phyloP scores from a whole-genome alignment of 2,329 filamentous ascomycete species.

The Beauveria sp. region DNA sequence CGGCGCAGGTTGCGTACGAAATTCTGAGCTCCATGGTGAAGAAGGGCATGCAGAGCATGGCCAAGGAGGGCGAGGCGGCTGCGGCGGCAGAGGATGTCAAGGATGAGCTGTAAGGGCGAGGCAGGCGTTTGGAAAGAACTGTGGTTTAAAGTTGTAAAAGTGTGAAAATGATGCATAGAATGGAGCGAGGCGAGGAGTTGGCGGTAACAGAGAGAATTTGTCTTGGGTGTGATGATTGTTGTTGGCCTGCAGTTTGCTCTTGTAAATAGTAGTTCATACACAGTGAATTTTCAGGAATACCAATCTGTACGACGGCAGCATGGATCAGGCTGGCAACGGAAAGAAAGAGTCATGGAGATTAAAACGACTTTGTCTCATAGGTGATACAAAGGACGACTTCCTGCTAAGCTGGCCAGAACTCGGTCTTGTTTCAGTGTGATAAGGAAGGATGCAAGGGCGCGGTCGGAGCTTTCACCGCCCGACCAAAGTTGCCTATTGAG shows the following conservation, averaged over 20 bases:
- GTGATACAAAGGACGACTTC: neutral
- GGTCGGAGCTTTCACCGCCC: constrained; percentile 11
- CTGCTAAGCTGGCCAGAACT: neutral
- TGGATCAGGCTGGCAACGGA: neutral
- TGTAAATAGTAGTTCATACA: neutral
- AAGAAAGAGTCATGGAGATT: neutral
- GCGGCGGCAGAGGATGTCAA: constrained; percentile 16
- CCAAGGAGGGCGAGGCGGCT: constrained; percentile 23
- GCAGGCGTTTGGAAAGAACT: neutral
- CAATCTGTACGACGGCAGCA: too few relatives aligned
- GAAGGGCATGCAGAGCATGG: constrained; percentile 33
- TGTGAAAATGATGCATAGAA: neutral
- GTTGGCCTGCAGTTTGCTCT: neutral
- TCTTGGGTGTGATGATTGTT: neutral
- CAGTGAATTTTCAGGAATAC: neutral
- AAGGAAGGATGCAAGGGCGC: neutral
- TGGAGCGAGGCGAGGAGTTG: neutral
- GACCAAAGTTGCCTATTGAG: constrained; percentile 9
- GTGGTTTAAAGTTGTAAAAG: neutral
- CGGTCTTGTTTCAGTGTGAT: constrained; percentile 2
- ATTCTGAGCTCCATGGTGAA: constrained; percentile 69
- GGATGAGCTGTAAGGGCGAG: constrained; percentile 30
- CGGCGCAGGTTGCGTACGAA: constrained; percentile 73
- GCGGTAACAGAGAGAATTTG: neutral
- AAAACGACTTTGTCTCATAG: neutral